phyloP scores from a whole-genome alignment of 441 rosid species.

The Syzygium malaccense region DNA sequence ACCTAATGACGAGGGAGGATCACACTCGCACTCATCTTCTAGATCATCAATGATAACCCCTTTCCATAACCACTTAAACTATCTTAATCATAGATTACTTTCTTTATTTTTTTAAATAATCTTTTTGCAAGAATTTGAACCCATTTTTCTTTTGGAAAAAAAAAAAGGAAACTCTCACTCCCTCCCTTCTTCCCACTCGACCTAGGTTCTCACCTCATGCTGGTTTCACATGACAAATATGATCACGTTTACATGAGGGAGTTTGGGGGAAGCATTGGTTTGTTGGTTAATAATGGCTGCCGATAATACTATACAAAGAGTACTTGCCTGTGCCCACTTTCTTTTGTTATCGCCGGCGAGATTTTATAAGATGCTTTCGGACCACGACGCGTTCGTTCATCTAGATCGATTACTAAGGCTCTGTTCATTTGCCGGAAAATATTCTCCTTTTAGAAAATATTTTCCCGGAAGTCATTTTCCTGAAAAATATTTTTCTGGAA shows the following conservation, averaged over 20 bases:
- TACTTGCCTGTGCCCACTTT: neutral
- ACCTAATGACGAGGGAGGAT: neutral
- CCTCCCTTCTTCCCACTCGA: neutral
- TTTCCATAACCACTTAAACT: neutral
- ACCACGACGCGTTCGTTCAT: accelerated
- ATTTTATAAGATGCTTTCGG: neutral
- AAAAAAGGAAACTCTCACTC: neutral
- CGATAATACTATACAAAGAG: neutral
- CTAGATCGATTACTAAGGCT: neutral
- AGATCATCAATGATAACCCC: neutral
- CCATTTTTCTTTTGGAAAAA: neutral
- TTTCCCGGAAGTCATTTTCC: too few species aligned
- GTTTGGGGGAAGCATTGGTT: neutral
- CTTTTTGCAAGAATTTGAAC: neutral
- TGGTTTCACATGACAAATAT: neutral
- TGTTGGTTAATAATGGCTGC: neutral
- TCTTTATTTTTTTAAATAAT: neutral
- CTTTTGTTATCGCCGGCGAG: neutral
- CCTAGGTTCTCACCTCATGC: neutral
- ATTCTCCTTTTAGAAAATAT: too few species aligned
- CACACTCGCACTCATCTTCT: neutral
- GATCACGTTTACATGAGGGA: neutral
- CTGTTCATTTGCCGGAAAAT: too few species aligned
- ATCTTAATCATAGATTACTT: neutral
- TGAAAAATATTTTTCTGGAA: too few species aligned